Conservation (phyloP, 2,329 filamentous ascomycete species). For the Aspergillus sp. region DNA sequence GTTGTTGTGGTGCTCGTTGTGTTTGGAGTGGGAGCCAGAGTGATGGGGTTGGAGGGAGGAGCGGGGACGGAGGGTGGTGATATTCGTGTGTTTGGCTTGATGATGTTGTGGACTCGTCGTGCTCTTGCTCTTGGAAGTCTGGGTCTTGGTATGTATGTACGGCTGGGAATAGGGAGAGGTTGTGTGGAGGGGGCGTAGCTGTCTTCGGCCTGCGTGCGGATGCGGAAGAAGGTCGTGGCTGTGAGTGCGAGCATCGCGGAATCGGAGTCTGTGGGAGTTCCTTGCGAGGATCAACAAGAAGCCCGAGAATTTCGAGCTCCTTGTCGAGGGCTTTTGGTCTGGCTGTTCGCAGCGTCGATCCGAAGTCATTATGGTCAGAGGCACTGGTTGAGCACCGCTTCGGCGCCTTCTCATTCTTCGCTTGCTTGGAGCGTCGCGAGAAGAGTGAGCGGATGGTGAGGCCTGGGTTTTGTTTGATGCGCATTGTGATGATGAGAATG, state of each 20-base stretch:
- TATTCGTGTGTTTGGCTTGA: neutral
- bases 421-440: constrained; percentile 4
- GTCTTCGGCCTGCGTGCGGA: neutral
- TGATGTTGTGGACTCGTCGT: neutral
- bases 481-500: neutral
- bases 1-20: neutral
- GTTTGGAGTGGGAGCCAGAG: neutral
- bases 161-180: neutral
- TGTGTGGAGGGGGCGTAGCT: neutral
- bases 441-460: constrained; percentile 7
- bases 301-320: constrained; percentile 6
- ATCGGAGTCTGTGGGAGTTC: neutral
- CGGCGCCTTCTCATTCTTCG: neutral
- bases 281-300: neutral
- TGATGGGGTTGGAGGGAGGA: constrained; percentile 4
- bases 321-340: neutral
- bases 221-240: neutral
- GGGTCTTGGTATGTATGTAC: neutral
- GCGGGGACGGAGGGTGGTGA: neutral
- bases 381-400: neutral
- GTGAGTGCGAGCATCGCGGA: neutral
- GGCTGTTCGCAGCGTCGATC: neutral
- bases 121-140: neutral
- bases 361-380: neutral
- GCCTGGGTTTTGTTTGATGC: neutral